Conservation (phyloP, 768 basidiomycete genomes). For the Suillus occidentalis region DNA sequence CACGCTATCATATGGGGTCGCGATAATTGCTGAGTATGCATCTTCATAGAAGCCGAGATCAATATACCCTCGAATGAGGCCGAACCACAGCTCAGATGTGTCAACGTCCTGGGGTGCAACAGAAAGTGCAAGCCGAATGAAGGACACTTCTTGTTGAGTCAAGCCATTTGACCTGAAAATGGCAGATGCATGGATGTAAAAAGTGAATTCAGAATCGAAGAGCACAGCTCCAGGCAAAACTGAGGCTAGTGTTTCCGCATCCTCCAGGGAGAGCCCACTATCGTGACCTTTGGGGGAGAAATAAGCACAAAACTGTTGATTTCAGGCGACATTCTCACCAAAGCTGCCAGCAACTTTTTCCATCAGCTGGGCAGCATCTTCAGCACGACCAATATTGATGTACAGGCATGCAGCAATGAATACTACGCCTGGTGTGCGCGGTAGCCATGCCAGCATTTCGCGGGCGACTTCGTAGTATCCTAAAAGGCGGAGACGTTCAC, state of each 20-base stretch:
- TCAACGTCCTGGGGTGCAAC: slow-evolving; percentile 53
- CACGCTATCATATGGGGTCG: slow-evolving; percentile 75
- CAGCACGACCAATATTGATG: slow-evolving; percentile 63
- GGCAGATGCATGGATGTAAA: slow-evolving; percentile 75
- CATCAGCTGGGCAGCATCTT: slow-evolving; percentile 71
- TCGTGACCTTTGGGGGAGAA: slow-evolving; percentile 40
- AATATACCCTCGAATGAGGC: slow-evolving; percentile 71
- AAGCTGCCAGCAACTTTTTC: slow-evolving; percentile 76
- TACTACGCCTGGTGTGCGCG: slow-evolving; percentile 70
- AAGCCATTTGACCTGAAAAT: slow-evolving; percentile 65
- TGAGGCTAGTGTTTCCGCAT: slow-evolving; percentile 57
- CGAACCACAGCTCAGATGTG: slow-evolving; percentile 75
- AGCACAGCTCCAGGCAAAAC: slow-evolving; percentile 60
- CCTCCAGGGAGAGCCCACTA: slow-evolving; percentile 55
- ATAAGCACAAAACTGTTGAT: neutral
- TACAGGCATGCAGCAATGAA: slow-evolving; percentile 73
- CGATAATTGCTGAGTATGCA: slow-evolving; percentile 79
- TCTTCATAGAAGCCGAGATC: slow-evolving; percentile 79
- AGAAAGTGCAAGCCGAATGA: slow-evolving; percentile 81
- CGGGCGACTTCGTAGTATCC: slow-evolving; percentile 61
- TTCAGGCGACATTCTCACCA: slow-evolving; percentile 46
- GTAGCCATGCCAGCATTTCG: slow-evolving; percentile 75
- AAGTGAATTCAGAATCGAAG: slow-evolving; percentile 64
- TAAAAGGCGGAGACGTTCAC: slow-evolving; percentile 63
- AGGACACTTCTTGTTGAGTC: slow-evolving; percentile 64